Percentiles rank a stretch among this genome's conserved stretches.
Conservation (phyloP, 371 early-diverging fungal genomes). For the Blakeslea trispora region DNA sequence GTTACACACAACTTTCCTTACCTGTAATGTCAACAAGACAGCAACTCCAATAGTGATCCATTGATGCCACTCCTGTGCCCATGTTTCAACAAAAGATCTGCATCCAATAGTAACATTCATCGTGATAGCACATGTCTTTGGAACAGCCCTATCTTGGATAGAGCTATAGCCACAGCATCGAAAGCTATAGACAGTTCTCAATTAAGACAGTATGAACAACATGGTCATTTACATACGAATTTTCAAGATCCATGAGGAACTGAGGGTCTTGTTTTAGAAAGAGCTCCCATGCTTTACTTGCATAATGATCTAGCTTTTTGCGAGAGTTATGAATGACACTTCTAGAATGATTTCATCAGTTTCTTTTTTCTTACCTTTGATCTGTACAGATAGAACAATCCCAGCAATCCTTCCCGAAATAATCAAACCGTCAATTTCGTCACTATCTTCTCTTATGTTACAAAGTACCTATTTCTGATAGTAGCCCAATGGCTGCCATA, state of each 20-base stretch:
- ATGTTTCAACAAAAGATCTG: conserved; percentile 11
- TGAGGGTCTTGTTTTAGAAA: conserved; percentile 28
- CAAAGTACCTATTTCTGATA: conserved; percentile 32
- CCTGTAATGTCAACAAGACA: conserved; percentile 15
- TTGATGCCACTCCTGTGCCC: conserved; percentile 18
- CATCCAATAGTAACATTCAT: conserved; percentile 19
- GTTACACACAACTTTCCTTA: conserved; percentile 4
- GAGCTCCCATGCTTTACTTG: conserved; percentile 34
- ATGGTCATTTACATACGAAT: conserved; percentile 29
- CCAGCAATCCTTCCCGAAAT: conserved; percentile 9
- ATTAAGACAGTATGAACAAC: too few relatives aligned
- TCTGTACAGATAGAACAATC: conserved; percentile 14
- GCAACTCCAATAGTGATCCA: conserved; percentile 19
- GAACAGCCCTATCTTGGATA: conserved; percentile 23
- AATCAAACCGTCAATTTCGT: conserved; percentile 7
- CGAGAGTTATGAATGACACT: too few relatives aligned
- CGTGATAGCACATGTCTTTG: conserved; percentile 15
- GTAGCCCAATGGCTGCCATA: conserved; percentile 29
- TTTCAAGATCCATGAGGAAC: conserved; percentile 30
- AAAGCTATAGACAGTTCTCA: conserved; percentile 13
- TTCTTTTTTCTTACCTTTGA: conserved; percentile 15
- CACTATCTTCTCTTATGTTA: too few relatives aligned
- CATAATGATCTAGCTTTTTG: conserved; percentile 35
- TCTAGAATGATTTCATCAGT: neutral
- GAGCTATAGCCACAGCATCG: conserved; percentile 32